Evolutionary conservation across 2,329 filamentous ascomycete genomes (phyloP).

Genomic region (Hymenoscyphus albidus): DNA sequence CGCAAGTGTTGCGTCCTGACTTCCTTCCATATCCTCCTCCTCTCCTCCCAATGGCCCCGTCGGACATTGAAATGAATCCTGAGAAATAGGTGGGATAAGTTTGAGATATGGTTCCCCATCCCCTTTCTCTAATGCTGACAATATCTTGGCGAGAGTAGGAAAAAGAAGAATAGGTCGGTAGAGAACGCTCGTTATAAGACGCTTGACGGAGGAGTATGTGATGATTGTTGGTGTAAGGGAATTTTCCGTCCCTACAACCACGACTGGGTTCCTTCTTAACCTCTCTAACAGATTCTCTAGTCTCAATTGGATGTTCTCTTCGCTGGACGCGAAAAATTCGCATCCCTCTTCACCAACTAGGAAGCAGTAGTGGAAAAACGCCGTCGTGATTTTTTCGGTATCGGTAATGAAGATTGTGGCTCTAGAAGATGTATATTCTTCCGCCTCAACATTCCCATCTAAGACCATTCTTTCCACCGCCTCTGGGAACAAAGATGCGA

Average conservation of each 20-base stretch:
- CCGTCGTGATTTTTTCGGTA: conserved; percentile 27
- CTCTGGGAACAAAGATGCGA: conserved; percentile 42
- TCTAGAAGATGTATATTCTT: conserved; percentile 28
- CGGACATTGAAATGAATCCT: conserved; percentile 18
- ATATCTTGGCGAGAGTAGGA: conserved; percentile 28
- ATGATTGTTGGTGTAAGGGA: conserved; percentile 27
- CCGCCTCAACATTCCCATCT: conserved; percentile 27
- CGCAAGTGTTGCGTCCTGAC: conserved; percentile 24
- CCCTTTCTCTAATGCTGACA: conserved; percentile 33
- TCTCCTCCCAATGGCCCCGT: not conserved
- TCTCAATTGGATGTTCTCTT: conserved; percentile 22
- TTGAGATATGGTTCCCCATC: conserved; percentile 42
- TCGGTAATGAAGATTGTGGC: conserved; percentile 42
- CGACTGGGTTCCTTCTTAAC: conserved; percentile 37
- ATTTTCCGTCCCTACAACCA: conserved; percentile 20
- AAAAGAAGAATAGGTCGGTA: conserved; percentile 33
- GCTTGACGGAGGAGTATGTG: conserved; percentile 30
- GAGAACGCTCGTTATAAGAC: conserved; percentile 27
- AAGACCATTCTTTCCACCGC: conserved; percentile 40
- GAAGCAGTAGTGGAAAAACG: conserved; percentile 30
- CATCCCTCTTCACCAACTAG: conserved; percentile 33
- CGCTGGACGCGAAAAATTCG: conserved; percentile 21
- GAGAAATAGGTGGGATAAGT: conserved; percentile 8
- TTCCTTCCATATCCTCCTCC: conserved; percentile 20
- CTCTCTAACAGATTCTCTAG: conserved; percentile 37